Percentiles rank a stretch among this genome's conserved stretches.
Conservation (phyloP, 768 basidiomycete species). For the Cystobasidium ongulense region DNA sequence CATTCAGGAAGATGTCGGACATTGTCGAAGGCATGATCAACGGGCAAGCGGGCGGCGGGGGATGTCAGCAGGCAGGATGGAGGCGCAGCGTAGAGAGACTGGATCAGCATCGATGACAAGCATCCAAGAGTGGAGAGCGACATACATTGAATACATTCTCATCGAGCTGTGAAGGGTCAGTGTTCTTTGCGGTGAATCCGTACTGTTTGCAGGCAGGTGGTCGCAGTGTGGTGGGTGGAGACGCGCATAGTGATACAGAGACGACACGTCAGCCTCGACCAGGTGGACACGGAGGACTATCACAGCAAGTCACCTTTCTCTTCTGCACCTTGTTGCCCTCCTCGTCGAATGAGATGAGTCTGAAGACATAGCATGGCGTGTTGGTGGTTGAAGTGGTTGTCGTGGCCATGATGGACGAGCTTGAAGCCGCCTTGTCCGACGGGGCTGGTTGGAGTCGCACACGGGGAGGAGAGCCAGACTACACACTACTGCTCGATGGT, state of each 20-base stretch:
- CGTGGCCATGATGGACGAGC: background rate
- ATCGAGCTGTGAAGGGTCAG: constrained; percentile 1
- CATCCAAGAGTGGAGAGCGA: background rate
- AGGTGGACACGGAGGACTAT: background rate
- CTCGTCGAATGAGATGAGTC: constrained; percentile 21
- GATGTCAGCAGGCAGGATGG: background rate
- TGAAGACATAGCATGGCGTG: constrained; percentile 26
- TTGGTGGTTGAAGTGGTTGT: background rate
- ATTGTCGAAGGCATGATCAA: background rate
- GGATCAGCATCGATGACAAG: background rate
- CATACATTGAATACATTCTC: constrained; percentile 25
- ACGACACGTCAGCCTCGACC: background rate
- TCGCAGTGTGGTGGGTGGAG: too few species aligned
- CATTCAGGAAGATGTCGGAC: background rate
- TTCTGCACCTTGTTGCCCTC: constrained; percentile 17
- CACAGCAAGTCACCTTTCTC: constrained; percentile 19
- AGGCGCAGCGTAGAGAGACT: background rate
- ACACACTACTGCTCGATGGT: too few species aligned
- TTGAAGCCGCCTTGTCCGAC: background rate
- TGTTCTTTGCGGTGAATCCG: constrained; percentile 13
- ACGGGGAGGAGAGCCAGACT: background rate
- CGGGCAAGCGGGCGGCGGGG: background rate
- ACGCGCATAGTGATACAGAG: background rate
- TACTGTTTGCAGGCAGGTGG: constrained; percentile 20
- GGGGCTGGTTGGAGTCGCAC: too few species aligned